Base-by-base conservation (phyloP, 441 rosid species). In the Gossypium gossypioides region DNA sequence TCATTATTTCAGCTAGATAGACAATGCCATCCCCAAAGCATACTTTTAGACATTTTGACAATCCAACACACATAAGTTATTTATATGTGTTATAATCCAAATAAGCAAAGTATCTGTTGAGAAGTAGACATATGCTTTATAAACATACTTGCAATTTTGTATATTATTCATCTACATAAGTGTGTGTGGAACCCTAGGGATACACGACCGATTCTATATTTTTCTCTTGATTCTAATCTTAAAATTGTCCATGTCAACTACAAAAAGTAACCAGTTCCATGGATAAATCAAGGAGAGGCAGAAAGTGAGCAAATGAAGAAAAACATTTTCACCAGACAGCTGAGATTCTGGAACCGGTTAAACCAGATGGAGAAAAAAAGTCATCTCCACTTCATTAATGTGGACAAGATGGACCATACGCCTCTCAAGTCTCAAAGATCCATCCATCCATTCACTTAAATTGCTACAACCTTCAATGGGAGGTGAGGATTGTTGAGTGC, bases 371-470 rank as follows among this genome's bases (percentile, higher is more conserved):
- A 44, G 69, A 63, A 58, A 42, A 61, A 16, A 21, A 63, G 42
- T 10, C 8, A 19, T 12, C 68, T 21, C 4, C 19, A n/a, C 37
- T 24, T 58, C 37, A 58, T 58, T 58, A 58, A 58, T 24, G 63
- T 25, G 63, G 34, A 58, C 15, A 58, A 25, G 19, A 58, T 25
- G 62, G 34, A 13, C 34, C 7, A 57, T 2, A 55, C 60, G 0
- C 12, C 60, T 56, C 27, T 55, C 60, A 55, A 55, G 60, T 55
- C 60, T 58, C 62, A 58, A 58, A 7, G 27, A 59, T n/a, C 64
- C 16, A 22, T 4, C 32, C 18, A 10, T 56, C 34, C 34, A 58
- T 27, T 6, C 63, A 59, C 37, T 25, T 59, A 59, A 16, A 59
- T 27, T 27, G 64, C 70, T 54, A 69, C 4, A 6, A 52, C 21